Percentiles rank a stretch among this genome's conserved stretches.
phyloP scores from a whole-genome alignment of 2,329 filamentous ascomycete species.

The Hirsutella minnesotensis region DNA sequence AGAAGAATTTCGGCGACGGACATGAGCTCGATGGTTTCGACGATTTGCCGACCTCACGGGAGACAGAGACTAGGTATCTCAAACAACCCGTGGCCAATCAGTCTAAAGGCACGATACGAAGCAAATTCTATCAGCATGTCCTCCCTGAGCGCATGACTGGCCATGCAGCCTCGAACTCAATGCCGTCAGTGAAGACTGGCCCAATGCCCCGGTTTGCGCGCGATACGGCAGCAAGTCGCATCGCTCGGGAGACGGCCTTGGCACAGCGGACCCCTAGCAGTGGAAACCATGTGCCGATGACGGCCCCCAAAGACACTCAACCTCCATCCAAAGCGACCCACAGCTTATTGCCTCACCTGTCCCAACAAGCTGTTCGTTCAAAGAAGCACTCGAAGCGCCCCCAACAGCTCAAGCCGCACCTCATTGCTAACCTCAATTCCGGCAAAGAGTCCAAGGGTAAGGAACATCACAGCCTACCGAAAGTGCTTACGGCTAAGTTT shows the following conservation, averaged over 20 bases:
- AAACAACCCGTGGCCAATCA: conserved; percentile 65
- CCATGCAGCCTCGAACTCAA: conserved; percentile 40
- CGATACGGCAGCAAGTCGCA: conserved; percentile 53
- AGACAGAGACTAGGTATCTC: conserved; percentile 69
- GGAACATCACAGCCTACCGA: conserved; percentile 17
- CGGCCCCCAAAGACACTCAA: conserved; percentile 42
- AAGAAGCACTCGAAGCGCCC: conserved; percentile 47
- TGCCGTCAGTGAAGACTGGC: conserved; percentile 44
- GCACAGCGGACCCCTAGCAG: conserved; percentile 46
- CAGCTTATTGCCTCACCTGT: conserved; percentile 26
- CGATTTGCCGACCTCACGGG: conserved; percentile 79
- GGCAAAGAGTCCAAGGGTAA: conserved; percentile 71
- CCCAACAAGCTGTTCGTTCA: conserved; percentile 31
- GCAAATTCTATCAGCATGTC: conserved; percentile 43
- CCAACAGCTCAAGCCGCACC: conserved; percentile 65
- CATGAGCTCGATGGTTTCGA: conserved; percentile 89
- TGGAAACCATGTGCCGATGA: conserved; percentile 41
- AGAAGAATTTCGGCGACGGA: conserved; percentile 69
- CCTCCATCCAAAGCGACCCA: conserved; percentile 37
- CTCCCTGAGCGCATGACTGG: conserved; percentile 41
- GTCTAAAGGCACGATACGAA: conserved; percentile 50
- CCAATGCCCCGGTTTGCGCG: conserved; percentile 50
- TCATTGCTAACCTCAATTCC: conserved; percentile 74
- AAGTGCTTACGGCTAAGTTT: conserved; percentile 14
- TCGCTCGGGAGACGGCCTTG: conserved; percentile 49